Base-by-base conservation (phyloP, 352 stramenopile species). In the Phytopythium cucurbitacearum region DNA sequence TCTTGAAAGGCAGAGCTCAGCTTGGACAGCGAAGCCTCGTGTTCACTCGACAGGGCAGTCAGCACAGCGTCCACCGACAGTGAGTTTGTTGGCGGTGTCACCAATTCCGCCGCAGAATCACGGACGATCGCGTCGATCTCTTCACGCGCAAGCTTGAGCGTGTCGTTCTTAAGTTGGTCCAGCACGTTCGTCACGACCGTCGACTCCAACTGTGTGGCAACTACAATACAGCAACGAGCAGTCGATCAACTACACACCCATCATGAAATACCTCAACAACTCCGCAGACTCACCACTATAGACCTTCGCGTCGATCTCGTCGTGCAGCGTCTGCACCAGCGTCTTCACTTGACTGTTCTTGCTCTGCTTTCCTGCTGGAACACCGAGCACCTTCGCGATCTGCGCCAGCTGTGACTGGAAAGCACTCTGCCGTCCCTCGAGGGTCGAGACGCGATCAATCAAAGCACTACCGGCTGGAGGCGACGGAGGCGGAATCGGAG, bases 341-440 rank as follows among this genome's bases (percentile, higher is more conserved):
- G 68, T 83, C 65, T 91, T 91, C 21, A 84, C 54, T 40, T 80
- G 76, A 39, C 63, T 85, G 43, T 76, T 73, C 57, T 89, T 89
- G 32, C 68, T 66, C 28, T 77, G 69, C 44, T 85, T 89, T 28
- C 80, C 78, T 15, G 80, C 65, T 0, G 80, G 73, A 1, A 89
- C 70, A 7, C 74, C 74, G 3, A 91, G 53, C 1, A 87, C 72
- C 38, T 89, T 88, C 5, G 76, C 78, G 53, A 91, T 85, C 59
- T 91, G 80, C 37, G 80, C 80, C 15, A 91, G 37, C 55, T 91
- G 80, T 36, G 80, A 91, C 72, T 91, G 80, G 60, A 91, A 91
- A 33, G 80, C 78, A 40, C 76, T 87, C 51, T 91, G 80, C 13
- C 80, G 71, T 15, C 80, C 80, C 59, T 91, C 80, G 9, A 91